Evolutionary conservation across 768 basidiomycete species (phyloP), one percentile per base, ranked within the genome.

Genomic region (Lentinula raphanica): DNA sequence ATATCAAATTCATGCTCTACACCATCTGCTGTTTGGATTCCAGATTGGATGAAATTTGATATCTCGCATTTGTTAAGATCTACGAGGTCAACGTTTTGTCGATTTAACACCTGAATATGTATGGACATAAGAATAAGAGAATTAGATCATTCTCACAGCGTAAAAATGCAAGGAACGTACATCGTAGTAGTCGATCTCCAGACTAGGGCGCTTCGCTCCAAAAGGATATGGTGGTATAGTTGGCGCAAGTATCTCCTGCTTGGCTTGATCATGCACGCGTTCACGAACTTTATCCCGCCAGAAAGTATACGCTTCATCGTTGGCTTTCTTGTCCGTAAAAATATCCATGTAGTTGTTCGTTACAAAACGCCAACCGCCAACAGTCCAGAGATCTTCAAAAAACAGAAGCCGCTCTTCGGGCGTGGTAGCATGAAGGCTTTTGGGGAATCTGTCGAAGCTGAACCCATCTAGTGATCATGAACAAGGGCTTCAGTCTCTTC

Each of bases 91-190:
- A 68, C 64, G 39, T 69, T 67, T 15, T 62, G 56, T 54, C 64
- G 67, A 50, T 69, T 67, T 44, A 58, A 68, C 6, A 69, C 67
- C 39, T 69, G 64, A 32, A 17, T n/a, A n/a, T n/a, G n/a, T n/a
- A n/a, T n/a, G 19, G 25, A 44, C 31, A 48, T 21, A 31, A 45
- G 15, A 15, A 31, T 27, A 12, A 17, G 13, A 25, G 27, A 25
- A 8, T 15, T n/a, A 7, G 23, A 25, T 9, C 44, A 27, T 19
- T 7, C 21, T n/a, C n/a, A 42, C 27, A 13, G n/a, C 27, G 12
- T 23, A 5, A 28, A 5, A 15, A 19, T 6, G 4, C 6, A 17
- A 17, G 12, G 46, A 29, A 29, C 46, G 17, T 21, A 44, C 42
- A 15, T 48, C 27, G 36, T 59, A 67, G 53, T 65, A 68, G 3